These are phyloP conservation scores for Penicillium paradoxum DNA, from an alignment of 495 filamentous ascomycete genomes.

Conservation along the genomic window DNA sequence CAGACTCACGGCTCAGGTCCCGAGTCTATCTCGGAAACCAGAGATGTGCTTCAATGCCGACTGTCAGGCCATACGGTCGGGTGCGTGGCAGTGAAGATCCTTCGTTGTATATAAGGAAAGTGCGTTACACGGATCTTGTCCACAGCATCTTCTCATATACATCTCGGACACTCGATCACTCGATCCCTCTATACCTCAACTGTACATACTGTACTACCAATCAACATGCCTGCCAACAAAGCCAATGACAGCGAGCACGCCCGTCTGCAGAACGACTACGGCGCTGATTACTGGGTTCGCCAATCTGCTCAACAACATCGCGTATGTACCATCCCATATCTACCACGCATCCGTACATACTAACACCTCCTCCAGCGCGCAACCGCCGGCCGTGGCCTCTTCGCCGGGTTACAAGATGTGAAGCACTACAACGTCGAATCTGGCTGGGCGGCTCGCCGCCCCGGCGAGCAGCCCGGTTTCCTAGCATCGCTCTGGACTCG, in stretches of 20 bases:
- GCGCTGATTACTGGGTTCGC: slow-evolving; percentile 38
- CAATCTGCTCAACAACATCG: slow-evolving; percentile 14
- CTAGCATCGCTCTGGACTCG: slow-evolving; percentile 15
- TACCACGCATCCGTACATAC: neutral
- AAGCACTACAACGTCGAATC: slow-evolving; percentile 43
- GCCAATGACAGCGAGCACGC: slow-evolving; percentile 7
- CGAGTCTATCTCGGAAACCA: neutral
- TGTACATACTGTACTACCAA: neutral
- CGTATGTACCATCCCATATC: slow-evolving; percentile 18
- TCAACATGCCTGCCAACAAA: slow-evolving; percentile 7
- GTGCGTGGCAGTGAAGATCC: too few species aligned
- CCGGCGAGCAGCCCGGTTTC: slow-evolving; percentile 11
- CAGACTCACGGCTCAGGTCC: neutral
- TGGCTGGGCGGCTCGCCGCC: slow-evolving; percentile 35
- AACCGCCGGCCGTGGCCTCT: slow-evolving; percentile 40
- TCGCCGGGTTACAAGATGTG: slow-evolving; percentile 41
- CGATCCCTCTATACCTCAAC: too few species aligned
- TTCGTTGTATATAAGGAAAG: slow-evolving; percentile 1
- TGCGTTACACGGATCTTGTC: neutral
- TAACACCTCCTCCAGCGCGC: slow-evolving; percentile 12
- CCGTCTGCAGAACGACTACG: slow-evolving; percentile 39
- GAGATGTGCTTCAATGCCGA: neutral
- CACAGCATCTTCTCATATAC: neutral
- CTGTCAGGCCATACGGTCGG: neutral
- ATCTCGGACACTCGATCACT: too few species aligned